Conservation (phyloP, 2,329 filamentous ascomycete genomes). For the Fusarium udum region DNA sequence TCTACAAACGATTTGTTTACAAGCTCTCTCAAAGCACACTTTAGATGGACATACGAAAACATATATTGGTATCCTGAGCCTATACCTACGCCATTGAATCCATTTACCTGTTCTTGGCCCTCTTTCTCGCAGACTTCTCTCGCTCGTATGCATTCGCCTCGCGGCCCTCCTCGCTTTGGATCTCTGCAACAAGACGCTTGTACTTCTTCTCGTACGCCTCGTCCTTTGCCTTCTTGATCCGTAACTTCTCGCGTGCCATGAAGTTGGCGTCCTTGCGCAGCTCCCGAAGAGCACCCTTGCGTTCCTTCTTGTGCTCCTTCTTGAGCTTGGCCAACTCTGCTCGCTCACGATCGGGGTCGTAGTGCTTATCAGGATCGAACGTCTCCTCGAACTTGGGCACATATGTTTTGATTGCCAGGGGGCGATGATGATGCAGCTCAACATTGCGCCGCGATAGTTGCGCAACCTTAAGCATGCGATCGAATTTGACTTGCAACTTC, state of each 20-base stretch:
- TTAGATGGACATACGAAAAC: constrained; percentile 17
- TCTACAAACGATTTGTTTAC: background rate
- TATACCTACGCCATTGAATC: constrained; percentile 10
- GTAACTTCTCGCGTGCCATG: constrained; percentile 87
- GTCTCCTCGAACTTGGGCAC: constrained; percentile 96
- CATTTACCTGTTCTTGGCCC: constrained; percentile 60
- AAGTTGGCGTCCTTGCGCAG: constrained; percentile 95
- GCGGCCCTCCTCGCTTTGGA: constrained; percentile 90
- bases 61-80: constrained; percentile 37
- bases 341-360: constrained; percentile 93
- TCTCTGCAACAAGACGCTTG: constrained; percentile 89
- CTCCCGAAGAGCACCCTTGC: constrained; percentile 93
- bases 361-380: constrained; percentile 95
- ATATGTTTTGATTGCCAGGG: constrained; percentile 85
- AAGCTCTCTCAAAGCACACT: background rate
- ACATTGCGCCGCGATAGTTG: constrained; percentile 78
- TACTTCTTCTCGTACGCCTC: constrained; percentile 97
- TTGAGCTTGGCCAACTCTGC: constrained; percentile 85
- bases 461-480: constrained; percentile 67
- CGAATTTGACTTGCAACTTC: constrained; percentile 58
- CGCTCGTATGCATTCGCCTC: constrained; percentile 90
- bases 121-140: constrained; percentile 80
- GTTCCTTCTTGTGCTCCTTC: constrained; percentile 92
- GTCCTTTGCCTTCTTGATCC: constrained; percentile 93
- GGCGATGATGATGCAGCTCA: constrained; percentile 87